Conservation (phyloP, 805 yeast genomes). For the Saccharomyces cerevisiae region DNA sequence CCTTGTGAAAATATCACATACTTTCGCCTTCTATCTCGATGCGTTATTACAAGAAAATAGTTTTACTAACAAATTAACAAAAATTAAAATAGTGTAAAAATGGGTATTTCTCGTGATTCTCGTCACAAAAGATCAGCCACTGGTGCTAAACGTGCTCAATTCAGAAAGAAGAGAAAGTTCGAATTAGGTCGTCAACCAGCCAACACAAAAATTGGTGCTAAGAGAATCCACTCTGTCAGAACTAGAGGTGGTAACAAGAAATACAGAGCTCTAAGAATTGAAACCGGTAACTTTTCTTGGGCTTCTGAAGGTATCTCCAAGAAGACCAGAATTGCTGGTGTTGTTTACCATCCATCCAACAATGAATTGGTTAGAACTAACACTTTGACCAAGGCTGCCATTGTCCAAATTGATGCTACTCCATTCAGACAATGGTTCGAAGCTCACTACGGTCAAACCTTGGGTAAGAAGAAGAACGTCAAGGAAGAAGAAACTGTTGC, state of each 20-base stretch:
- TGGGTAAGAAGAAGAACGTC: constrained; percentile 70
- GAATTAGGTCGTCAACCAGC: constrained; percentile 99
- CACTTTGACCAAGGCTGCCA: constrained; percentile 96
- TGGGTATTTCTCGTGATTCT: constrained; percentile 99
- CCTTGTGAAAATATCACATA: background rate
- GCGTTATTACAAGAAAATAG: background rate
- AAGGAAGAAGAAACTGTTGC: constrained; percentile 50
- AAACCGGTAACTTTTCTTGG: constrained; percentile 98
- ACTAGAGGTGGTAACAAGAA: constrained; percentile 99
- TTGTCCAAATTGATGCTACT: constrained; percentile 97
- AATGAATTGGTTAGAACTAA: constrained; percentile 98
- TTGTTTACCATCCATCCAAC: constrained; percentile 97
- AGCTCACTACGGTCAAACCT: constrained; percentile 86
- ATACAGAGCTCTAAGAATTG: constrained; percentile 98
- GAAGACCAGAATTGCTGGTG: constrained; percentile 96
- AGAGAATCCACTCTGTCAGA: constrained; percentile 97
- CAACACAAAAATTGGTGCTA: constrained; percentile 95
- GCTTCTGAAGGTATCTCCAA: constrained; percentile 95
- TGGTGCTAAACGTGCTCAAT: constrained; percentile 99
- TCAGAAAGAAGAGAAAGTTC: constrained; percentile 99
- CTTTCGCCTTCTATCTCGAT: background rate
- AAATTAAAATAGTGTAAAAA: constrained; percentile 35
- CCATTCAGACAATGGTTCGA: constrained; percentile 99
- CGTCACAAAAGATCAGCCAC: constrained; percentile 99
- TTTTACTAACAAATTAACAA: constrained; percentile 13